Base-by-base conservation (phyloP, 305 asterid genomes). In the Plantago rigida region DNA sequence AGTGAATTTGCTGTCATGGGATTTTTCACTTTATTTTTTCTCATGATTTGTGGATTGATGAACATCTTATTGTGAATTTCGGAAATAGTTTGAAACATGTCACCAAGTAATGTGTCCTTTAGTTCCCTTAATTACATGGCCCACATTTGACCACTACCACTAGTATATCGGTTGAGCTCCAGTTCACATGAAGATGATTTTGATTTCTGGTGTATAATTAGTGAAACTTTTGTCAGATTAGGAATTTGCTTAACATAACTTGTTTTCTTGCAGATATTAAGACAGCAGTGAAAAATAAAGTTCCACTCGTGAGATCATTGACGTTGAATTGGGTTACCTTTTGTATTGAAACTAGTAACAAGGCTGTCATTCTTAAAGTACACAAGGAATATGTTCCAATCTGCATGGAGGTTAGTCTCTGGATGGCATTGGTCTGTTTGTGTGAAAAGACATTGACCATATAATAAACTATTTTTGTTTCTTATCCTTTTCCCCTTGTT, bases 351-450 rank as follows among this genome's bases (percentile, higher is more conserved):
- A 87, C 96, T 12, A 89, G 96, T 78, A 89, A 76, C 78, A 89
- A 84, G 80, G 93, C 89, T 67, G 72, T 78, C 53, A 80, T 93
- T 69, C 89, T 93, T 56, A 93, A 89, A 77, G 93, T 77, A 71
- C 97, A 89, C 71, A 93, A 93, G 89, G 97, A 93, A 69, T 93
- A 87, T 64, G 99, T 93, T 74, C 84, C 96, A 26, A 84, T 93
- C 68, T 89, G 94, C 79, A 93, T 93, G 99, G 99, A 93, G 96
- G 99, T 93, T 44, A 77, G 97, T 76, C 56, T 42, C 51, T 64
- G 28, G 45, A 62, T 51, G 48, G 58, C 72, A 59, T 22, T 3
- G 51, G 53, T 41, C 49, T 66, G 42, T 59, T 34, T 60, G 19
- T 46, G 9, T 15, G 13, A 59, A 41, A 56, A 26, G 12, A 41